Evolutionary conservation across 2,329 filamentous ascomycete species (phyloP).

Genomic region (Colletotrichum eremochloae): DNA sequence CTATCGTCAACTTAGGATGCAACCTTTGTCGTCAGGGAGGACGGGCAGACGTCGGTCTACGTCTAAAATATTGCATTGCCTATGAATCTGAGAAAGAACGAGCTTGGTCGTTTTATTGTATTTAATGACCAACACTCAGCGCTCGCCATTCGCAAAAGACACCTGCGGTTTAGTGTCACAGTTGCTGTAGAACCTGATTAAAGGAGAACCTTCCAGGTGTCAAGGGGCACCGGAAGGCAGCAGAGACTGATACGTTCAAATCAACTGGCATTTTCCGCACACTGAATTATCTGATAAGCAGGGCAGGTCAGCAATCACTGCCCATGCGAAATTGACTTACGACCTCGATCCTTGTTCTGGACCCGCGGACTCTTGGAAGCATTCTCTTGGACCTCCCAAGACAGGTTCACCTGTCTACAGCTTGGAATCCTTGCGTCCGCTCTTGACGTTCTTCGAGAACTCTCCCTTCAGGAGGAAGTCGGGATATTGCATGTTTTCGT

Average conservation of each 20-base stretch:
- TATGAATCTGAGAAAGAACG: neutral
- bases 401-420: constrained; percentile 47
- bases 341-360: neutral
- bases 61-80: too few relatives aligned
- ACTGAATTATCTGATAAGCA: constrained; percentile 24
- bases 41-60: too few relatives aligned
- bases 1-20: too few relatives aligned
- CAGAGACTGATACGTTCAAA: neutral
- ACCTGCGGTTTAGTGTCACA: too few relatives aligned
- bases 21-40: too few relatives aligned
- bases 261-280: constrained; percentile 1
- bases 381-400: neutral
- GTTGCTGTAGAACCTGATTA: neutral
- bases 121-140: neutral
- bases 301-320: constrained; percentile 18
- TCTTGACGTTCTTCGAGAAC: constrained; percentile 52
- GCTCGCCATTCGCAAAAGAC: neutral
- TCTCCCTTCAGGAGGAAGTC: constrained; percentile 58
- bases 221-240: neutral
- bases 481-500: constrained; percentile 65
- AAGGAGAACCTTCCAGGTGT: neutral
- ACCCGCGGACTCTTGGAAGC: constrained; percentile 25
- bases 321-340: constrained; percentile 26
- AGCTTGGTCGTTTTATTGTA: neutral
- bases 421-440: constrained; percentile 56